Evolutionary conservation across 164 flowering plant genomes (phyloP).

Genomic region (Buxus sempervirens): DNA sequence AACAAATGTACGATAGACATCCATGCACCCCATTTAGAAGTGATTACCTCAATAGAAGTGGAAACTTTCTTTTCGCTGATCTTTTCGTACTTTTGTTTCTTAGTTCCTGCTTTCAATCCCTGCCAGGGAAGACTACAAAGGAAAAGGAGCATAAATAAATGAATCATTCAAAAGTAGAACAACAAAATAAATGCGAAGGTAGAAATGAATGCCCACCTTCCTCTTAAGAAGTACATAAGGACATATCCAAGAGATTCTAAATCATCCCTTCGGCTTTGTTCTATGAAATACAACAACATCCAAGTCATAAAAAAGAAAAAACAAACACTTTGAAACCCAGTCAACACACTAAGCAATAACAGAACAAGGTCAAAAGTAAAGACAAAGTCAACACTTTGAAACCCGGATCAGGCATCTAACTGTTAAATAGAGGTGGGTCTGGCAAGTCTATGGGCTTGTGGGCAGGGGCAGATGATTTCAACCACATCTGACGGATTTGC

Average conservation of each 20-base stretch:
- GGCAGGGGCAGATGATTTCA: too few relatives aligned
- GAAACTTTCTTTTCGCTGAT: constrained; percentile 89
- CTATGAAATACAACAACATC: constrained; percentile 27
- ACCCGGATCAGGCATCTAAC: neutral
- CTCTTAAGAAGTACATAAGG: constrained; percentile 86
- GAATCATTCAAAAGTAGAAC: neutral
- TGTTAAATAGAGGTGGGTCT: too few relatives aligned
- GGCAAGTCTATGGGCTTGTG: too few relatives aligned
- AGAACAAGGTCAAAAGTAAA: too few relatives aligned
- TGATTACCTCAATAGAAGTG: constrained; percentile 79
- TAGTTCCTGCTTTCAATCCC: constrained; percentile 92
- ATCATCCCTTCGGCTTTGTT: constrained; percentile 96
- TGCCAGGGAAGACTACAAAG: constrained; percentile 91
- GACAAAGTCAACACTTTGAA: neutral
- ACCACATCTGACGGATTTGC: too few relatives aligned
- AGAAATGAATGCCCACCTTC: constrained; percentile 50
- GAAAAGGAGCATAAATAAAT: constrained; percentile 1
- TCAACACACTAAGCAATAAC: too few relatives aligned
- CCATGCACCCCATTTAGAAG: neutral
- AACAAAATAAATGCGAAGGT: neutral
- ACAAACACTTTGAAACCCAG: too few relatives aligned
- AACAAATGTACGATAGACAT: neutral
- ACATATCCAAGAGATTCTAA: constrained; percentile 94
- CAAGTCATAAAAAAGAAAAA: constrained; percentile 2
- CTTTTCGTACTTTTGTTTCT: constrained; percentile 91